Evolutionary conservation across 2,329 filamentous ascomycete genomes (phyloP), one percentile per base, ranked within the genome.

Genomic region (Coniochaeta hoffmannii): DNA sequence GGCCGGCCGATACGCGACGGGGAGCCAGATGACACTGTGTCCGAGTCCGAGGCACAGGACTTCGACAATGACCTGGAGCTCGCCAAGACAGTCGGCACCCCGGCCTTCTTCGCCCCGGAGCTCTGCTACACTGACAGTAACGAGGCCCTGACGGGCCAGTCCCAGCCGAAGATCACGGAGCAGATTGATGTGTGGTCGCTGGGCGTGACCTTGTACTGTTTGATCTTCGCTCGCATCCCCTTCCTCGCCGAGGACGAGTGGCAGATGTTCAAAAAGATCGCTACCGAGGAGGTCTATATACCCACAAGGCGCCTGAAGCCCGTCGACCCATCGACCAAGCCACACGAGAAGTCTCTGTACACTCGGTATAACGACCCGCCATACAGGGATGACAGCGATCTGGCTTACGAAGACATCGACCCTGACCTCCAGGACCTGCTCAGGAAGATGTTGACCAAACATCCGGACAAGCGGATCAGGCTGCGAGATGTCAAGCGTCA

Each of bases 161-260:
- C 31, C 65, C 88, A 81, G 64, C 90, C 80, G 61, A 93, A 80
- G 73, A 86, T 99, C 38, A 96, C 91, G 4, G 90, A 90, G 63
- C 90, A 95, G 64, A 96, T 99, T 62, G 94, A 99, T 66, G 87
- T 99, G 15, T 99, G 94, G 94, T 96, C 94, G 11, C 78, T 99
- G 22, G 94, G 94, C 22, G 90, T 99, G 19, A 99, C 94, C 0
- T 81, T 99, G 2, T 99, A 97, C 72, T 96, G 93, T 66, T 85
- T 99, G 69, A 85, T 99, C 55, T 99, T 88, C 68, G 94, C 91
- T 14, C 89, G 94, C 54, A 89, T 97, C 38, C 94, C 94, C 0
- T 99, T 97, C 67, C 81, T 95, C 62, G 91, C 91, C 52, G 87
- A 94, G 66, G 92, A 95, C 63, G 90, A 96, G 64, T 97, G 88